Evolutionary conservation across 1,284 basidiomycete species (phyloP).

Genomic region (Pseudozyma thailandica): DNA sequence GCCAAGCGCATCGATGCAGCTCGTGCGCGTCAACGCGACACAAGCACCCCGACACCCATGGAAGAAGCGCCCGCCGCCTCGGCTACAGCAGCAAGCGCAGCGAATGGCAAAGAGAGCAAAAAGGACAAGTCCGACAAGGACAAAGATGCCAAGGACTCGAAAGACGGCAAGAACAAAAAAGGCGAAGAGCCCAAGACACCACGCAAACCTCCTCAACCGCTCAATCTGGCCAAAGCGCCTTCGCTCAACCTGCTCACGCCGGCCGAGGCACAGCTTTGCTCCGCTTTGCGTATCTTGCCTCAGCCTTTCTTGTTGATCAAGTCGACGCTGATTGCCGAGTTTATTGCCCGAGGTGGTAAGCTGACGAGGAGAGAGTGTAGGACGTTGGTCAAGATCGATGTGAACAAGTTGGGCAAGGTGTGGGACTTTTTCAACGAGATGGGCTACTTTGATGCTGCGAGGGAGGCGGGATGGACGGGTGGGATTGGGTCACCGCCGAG

Average conservation of each 20-base stretch:
- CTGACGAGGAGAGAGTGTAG: conserved; percentile 60
- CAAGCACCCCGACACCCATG: conserved; percentile 43
- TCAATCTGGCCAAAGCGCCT: conserved; percentile 59
- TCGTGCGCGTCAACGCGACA: conserved; percentile 53
- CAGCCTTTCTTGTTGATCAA: conserved; percentile 65
- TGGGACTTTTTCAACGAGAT: conserved; percentile 65
- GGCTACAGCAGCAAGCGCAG: conserved; percentile 10
- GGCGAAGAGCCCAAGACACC: conserved; percentile 50
- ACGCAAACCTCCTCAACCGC: conserved; percentile 54
- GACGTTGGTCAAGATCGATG: conserved; percentile 60
- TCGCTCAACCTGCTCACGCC: conserved; percentile 61
- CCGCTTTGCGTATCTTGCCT: conserved; percentile 62
- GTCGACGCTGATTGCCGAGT: conserved; percentile 59
- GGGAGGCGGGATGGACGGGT: conserved; percentile 46
- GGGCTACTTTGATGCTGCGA: conserved; percentile 59
- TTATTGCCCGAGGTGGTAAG: conserved; percentile 55
- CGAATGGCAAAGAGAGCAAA: conserved; percentile 30
- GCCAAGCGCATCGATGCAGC: conserved; percentile 37
- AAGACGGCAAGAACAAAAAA: conserved; percentile 34
- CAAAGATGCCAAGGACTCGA: conserved; percentile 13
- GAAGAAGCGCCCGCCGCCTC: conserved; percentile 26
- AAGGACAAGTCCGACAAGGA: conserved; percentile 22
- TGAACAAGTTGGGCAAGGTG: conserved; percentile 63
- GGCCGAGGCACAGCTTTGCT: conserved; percentile 62
- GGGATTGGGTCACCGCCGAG: conserved; percentile 46